Evolutionary conservation across 2,329 filamentous ascomycete species (phyloP).

Genomic region (Monilinia aucupariae): DNA sequence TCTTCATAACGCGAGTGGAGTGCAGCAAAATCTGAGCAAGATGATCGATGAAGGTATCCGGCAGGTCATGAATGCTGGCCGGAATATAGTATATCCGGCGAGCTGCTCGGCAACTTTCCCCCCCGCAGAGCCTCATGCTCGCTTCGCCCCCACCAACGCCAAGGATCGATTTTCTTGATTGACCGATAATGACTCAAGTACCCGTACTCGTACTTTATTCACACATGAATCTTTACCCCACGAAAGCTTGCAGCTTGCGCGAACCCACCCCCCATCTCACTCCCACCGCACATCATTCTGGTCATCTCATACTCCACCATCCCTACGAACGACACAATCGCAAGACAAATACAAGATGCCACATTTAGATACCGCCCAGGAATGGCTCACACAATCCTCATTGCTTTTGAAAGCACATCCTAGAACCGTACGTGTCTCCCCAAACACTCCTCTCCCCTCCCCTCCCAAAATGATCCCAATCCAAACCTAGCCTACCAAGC

Average conservation of each 20-base stretch:
- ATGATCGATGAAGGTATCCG: too few relatives aligned
- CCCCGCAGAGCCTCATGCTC: constrained; percentile 4
- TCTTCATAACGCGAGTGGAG: too few relatives aligned
- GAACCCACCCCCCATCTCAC: neutral
- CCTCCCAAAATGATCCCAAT: constrained; percentile 16
- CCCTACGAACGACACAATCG: neutral
- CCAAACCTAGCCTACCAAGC: constrained; percentile 1
- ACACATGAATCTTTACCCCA: neutral
- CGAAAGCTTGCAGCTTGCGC: neutral
- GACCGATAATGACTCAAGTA: too few relatives aligned
- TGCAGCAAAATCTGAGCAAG: too few relatives aligned
- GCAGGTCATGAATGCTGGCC: too few relatives aligned
- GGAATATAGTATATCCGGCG: too few relatives aligned
- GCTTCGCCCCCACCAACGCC: constrained; percentile 3
- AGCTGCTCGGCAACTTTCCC: too few relatives aligned
- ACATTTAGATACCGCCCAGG: constrained; percentile 73
- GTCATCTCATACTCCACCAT: neutral
- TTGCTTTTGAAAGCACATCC: constrained; percentile 83
- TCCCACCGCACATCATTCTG: neutral
- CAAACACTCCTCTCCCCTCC: neutral
- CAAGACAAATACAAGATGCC: constrained; percentile 55
- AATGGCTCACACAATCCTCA: constrained; percentile 85
- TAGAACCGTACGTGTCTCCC: constrained; percentile 57
- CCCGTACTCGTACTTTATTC: too few relatives aligned
- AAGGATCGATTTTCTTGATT: neutral